Base-by-base conservation (phyloP, 371 early-diverging fungal genomes). In the Funneliformis caledonium region DNA sequence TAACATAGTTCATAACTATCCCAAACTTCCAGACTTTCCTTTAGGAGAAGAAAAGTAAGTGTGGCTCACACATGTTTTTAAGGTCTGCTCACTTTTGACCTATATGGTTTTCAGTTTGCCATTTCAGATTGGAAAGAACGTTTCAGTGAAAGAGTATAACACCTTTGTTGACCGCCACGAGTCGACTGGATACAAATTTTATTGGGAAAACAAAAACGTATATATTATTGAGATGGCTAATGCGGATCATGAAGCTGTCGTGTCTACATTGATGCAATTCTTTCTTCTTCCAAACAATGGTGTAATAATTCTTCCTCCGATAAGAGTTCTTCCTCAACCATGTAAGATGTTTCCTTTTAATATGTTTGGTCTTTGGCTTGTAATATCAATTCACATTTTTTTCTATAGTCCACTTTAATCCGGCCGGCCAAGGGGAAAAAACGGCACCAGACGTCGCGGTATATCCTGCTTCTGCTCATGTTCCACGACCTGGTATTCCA, bases 331-430 rank as follows among this genome's bases (percentile, higher is more conserved):
- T 9, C 0, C 6, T 59, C 75, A 75, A 75, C 42, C 61, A 59
- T 75, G 75, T 75, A 75, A 75, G 42, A 42, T 2, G 3, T 75
- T 75, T 10, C 19, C n/a, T 0, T 75, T 31, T 75, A 75, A 5
- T 75, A 0, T 75, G 45, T 59, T 75, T 75, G 75, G 16, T 60
- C 5, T 75, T 75, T 75, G 61, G 45, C 56, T 16, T 48, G 43
- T 75, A 75, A 75, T 75, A 75, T 2, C 61, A 75, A 45, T 75
- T 61, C 12, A 60, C 60, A n/a, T 33, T 60, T 75, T 61, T 61
- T 72, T 60, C 59, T 75, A 61, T 75, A 75, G 75, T 31, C 33
- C 75, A 75, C 33, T 75, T 1, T 37, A 48, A 75, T 37, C 75
- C 60, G 60, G 60, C 10, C 56, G 43, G 22, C 31, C 19, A 42